phyloP scores from a whole-genome alignment of 257 asterid genomes.

The Jasminum sambac region DNA sequence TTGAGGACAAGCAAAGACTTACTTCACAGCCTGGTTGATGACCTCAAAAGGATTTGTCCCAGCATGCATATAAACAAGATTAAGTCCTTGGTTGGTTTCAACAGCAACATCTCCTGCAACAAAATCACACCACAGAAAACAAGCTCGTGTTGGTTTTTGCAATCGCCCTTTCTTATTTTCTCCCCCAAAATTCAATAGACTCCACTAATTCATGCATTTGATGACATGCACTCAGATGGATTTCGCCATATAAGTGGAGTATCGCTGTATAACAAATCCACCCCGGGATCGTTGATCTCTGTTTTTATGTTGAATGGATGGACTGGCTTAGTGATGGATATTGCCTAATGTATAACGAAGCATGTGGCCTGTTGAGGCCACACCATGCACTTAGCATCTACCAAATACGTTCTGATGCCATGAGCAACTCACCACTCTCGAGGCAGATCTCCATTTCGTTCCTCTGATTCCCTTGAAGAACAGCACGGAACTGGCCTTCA shows the following conservation, averaged over 20 bases:
- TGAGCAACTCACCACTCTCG: conserved; percentile 84
- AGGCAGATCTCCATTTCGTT: conserved; percentile 92
- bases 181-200: conserved; percentile 30
- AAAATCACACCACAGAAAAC: conserved; percentile 31
- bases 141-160: conserved; percentile 33
- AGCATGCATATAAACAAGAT: conserved; percentile 86
- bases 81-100: conserved; percentile 84
- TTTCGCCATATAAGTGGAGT: conserved; percentile 31
- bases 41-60: conserved; percentile 95
- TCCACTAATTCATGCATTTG: conserved; percentile 28
- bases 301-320: conserved; percentile 23
- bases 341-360: conserved; percentile 14
- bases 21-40: conserved; percentile 90
- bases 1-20: conserved; percentile 32
- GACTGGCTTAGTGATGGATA: conserved; percentile 23
- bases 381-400: conserved; percentile 26
- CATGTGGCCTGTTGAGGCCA: not conserved
- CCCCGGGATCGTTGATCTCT: conserved; percentile 27
- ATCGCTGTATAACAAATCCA: conserved; percentile 28
- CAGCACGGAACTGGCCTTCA: conserved; percentile 96
- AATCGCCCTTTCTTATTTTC: conserved; percentile 21
- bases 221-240: conserved; percentile 19
- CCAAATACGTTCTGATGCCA: conserved; percentile 31
- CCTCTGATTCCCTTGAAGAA: conserved; percentile 89
- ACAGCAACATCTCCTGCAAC: conserved; percentile 86